A percentile compares a stretch with the other conserved stretches of the same genome.
Conservation (phyloP, 805 yeast species). For the Suhomyces vadensis region DNA sequence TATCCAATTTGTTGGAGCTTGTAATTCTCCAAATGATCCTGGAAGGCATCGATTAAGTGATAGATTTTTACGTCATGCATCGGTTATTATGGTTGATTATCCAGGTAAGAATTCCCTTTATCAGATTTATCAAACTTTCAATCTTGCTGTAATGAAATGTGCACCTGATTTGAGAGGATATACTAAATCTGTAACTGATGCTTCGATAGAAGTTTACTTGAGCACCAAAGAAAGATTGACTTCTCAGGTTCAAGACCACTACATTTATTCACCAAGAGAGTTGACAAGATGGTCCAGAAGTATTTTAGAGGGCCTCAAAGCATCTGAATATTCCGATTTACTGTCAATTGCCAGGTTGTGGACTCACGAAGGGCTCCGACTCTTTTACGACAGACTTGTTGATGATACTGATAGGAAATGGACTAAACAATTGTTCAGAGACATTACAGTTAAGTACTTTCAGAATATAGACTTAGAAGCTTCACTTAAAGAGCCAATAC, state of each 20-base stretch:
- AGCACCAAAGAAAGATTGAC: slow-evolving; percentile 45
- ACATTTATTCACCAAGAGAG: slow-evolving; percentile 86
- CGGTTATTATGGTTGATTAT: slow-evolving; percentile 73
- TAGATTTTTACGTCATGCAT: slow-evolving; percentile 66
- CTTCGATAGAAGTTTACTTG: slow-evolving; percentile 67
- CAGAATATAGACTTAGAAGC: slow-evolving; percentile 41
- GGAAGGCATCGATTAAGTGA: slow-evolving; percentile 62
- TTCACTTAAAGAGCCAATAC: slow-evolving; percentile 51
- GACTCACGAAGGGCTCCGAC: slow-evolving; percentile 78
- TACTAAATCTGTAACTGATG: slow-evolving; percentile 50
- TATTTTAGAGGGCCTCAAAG: slow-evolving; percentile 51
- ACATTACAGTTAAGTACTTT: slow-evolving; percentile 42
- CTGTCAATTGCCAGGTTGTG: slow-evolving; percentile 60
- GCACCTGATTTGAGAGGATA: slow-evolving; percentile 63
- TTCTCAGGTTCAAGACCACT: slow-evolving; percentile 49
- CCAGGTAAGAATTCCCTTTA: slow-evolving; percentile 64
- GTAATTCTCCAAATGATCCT: slow-evolving; percentile 83
- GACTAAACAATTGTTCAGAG: slow-evolving; percentile 42
- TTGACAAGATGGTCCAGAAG: slow-evolving; percentile 86
- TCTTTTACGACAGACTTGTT: slow-evolving; percentile 74
- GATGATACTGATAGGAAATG: slow-evolving; percentile 45
- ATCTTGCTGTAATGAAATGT: slow-evolving; percentile 53
- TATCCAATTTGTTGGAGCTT: slow-evolving; percentile 90
- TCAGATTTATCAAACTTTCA: slow-evolving; percentile 67
- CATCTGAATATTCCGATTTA: slow-evolving; percentile 30